Percentiles rank a stretch among this genome's conserved stretches.
Evolutionary conservation across 306 rosid genomes (phyloP).

Genomic region (Pachyrhizus erosus): DNA sequence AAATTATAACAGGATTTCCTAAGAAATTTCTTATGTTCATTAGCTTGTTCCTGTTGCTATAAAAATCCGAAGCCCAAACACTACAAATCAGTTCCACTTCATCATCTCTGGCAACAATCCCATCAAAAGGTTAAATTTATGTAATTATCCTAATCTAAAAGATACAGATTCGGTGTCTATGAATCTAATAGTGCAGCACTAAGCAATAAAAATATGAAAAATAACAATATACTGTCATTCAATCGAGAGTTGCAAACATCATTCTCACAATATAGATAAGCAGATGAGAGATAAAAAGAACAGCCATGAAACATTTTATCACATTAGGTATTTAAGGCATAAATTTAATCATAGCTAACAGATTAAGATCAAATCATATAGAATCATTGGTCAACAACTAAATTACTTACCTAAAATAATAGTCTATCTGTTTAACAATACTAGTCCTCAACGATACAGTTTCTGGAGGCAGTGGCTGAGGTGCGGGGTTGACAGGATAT

Average conservation of each 20-base stretch:
- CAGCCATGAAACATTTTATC: slow-evolving; percentile 19
- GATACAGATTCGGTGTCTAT: not conserved
- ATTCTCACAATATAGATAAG: slow-evolving; percentile 10
- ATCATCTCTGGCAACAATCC: slow-evolving; percentile 10
- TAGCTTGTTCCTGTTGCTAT: not conserved
- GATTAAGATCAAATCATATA: slow-evolving; percentile 27
- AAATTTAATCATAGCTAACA: not conserved
- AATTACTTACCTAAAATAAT: slow-evolving; percentile 79
- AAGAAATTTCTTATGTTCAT: not conserved
- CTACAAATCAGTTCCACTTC: slow-evolving; percentile 32
- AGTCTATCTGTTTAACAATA: slow-evolving; percentile 84
- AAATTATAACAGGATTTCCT: slow-evolving; percentile 12
- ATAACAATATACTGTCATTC: not conserved
- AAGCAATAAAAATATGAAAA: not conserved
- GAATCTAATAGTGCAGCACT: not conserved
- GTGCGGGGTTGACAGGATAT: slow-evolving; percentile 62
- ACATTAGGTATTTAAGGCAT: not conserved
- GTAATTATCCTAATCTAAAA: slow-evolving; percentile 31
- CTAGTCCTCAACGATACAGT: slow-evolving; percentile 57
- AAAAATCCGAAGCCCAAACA: slow-evolving; percentile 6
- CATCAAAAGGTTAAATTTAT: slow-evolving; percentile 23
- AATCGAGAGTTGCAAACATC: not conserved
- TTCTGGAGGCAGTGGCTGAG: slow-evolving; percentile 62
- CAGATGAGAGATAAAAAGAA: slow-evolving; percentile 26
- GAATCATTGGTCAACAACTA: slow-evolving; percentile 14